Evolutionary conservation across 2,329 filamentous ascomycete genomes (phyloP), one percentile per base, ranked within the genome.

Genomic region (Hypoxylon sp.): DNA sequence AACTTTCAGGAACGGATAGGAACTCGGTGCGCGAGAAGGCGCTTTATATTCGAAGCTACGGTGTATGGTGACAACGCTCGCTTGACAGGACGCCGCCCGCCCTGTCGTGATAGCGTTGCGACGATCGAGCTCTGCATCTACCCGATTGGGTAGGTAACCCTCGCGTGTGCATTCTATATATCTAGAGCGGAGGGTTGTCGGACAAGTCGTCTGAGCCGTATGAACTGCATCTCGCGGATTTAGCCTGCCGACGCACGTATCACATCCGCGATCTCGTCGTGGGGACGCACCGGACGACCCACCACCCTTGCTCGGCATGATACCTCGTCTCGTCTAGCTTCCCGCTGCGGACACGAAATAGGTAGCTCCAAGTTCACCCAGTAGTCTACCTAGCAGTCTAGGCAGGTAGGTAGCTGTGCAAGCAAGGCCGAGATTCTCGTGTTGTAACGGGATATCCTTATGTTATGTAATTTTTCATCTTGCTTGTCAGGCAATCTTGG

Each of bases 111-210:
- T 42, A 49, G 33, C 31, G 38, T 55, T 18, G 27, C 31, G 38
- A 51, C 47, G 38, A 48, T 49, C 40, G 42, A 23, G 40, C 45
- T 49, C 23, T 59, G 26, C 42, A 52, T 62, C 45, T 64, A 3
- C 63, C 56, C 48, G 26, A 66, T 64, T 31, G 18, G 58, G 63
- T 27, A 66, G 58, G 61, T 66, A 43, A 33, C 26, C n/a, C 23
- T 54, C 38, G 20, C 40, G 29, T 47, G 45, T 6, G 33, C 31
- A 40, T 9, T 20, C 29, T 21, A 48, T 37, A 55, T 37, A 55
- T 56, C 47, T 54, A 56, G 53, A 54, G 54, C 40, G 54, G 60
- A 56, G 62, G 58, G 54, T 55, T 62, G 57, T 61, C 55, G 48
- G 41, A 48, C 55, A 52, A 42, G 45, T 60, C 50, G 50, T 58